Evolutionary conservation across 106 monocot genomes (phyloP).

Genomic region (Platanthera guangdongensis): DNA sequence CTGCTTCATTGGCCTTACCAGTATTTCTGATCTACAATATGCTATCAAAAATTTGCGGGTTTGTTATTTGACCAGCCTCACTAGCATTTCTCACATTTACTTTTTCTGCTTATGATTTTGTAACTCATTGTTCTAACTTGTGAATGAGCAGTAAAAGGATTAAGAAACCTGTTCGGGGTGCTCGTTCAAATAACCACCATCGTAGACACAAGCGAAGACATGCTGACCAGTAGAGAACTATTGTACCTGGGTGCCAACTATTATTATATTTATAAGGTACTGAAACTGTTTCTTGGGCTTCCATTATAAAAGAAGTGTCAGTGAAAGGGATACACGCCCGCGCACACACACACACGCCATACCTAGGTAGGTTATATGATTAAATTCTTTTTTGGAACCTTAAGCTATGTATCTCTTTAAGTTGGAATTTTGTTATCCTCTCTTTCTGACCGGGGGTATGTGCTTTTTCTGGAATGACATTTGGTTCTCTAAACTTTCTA

Average conservation of each 20-base stretch:
- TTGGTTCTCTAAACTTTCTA: no score
- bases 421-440: no score
- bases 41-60: conserved; percentile 36
- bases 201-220: conserved; percentile 48
- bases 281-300: no score
- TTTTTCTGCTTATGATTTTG: not conserved
- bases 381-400: no score
- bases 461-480: no score
- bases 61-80: conserved; percentile 7
- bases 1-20: conserved; percentile 54
- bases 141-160: conserved; percentile 28
- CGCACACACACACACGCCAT: no score
- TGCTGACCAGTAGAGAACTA: conserved; percentile 35
- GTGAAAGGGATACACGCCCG: no score
- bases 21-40: conserved; percentile 33
- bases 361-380: no score
- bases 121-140: not conserved
- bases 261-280: no score
- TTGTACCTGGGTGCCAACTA: not conserved
- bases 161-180: conserved; percentile 12
- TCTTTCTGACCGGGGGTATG: no score
- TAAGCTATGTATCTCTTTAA: no score
- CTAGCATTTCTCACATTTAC: not conserved
- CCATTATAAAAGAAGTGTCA: no score
- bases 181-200: conserved; percentile 27